Conservation (phyloP, 164 flowering plant species). For the Saururus chinensis region DNA sequence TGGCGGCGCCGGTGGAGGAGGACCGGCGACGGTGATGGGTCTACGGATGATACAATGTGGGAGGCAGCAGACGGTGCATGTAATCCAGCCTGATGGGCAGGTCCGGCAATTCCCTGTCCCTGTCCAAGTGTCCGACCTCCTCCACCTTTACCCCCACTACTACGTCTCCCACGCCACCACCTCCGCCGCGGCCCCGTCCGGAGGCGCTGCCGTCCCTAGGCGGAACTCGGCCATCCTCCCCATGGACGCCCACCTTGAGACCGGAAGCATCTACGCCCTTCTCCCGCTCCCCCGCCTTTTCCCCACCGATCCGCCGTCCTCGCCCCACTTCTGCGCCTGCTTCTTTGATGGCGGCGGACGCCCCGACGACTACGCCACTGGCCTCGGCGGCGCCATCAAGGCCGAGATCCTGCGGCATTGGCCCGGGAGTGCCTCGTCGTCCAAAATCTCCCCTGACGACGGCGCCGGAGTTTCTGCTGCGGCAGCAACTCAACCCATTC, state of each 20-base stretch:
- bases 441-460: constrained; percentile 11
- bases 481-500: constrained; percentile 1
- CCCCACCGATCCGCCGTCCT: constrained; percentile 6
- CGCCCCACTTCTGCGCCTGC: constrained; percentile 11
- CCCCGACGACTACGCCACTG: neutral
- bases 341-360: neutral
- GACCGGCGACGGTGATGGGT: constrained; percentile 10
- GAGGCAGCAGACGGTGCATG: constrained; percentile 12
- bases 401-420: neutral
- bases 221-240: constrained; percentile 6
- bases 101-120: constrained; percentile 10
- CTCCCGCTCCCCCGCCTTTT: constrained; percentile 14
- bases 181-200: neutral
- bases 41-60: constrained; percentile 13
- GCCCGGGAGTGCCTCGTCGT: neutral
- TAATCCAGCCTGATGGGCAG: constrained; percentile 13
- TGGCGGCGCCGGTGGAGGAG: constrained; percentile 2
- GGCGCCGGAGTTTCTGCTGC: neutral
- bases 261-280: constrained; percentile 11
- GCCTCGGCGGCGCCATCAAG: neutral
- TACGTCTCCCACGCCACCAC: constrained; percentile 11
- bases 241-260: constrained; percentile 9
- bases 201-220: neutral
- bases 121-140: constrained; percentile 8
- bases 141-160: constrained; percentile 12